Base-by-base conservation (phyloP, 2,329 filamentous ascomycete species). In the Fusarium subglutinans region DNA sequence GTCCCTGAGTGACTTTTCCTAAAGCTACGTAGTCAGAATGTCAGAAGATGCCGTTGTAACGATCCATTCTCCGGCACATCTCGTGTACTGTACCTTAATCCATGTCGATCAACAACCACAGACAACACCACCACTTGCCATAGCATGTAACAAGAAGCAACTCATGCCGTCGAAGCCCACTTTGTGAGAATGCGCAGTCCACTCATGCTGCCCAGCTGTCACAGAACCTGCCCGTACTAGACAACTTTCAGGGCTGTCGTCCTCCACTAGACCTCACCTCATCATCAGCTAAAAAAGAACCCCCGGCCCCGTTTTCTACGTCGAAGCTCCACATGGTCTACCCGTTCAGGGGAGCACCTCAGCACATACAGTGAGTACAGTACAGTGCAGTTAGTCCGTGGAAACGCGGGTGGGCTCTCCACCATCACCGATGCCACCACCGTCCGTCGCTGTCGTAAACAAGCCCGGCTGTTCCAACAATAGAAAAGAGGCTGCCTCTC, bases 281-380 rank as follows among this genome's bases (percentile, higher is more conserved):
- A 72, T 72, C n/a, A 38, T 69, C 71, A 74, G 47, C 72, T 74
- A 74, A 74, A 69, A 74, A 57, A 28, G 71, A 35, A 28, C 71
- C 71, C 55, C 67, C 57, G 62, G 71, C 45, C 70, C 69, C 58
- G 47, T 48, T 64, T 72, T 69, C 63, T 43, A 61, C 48, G 28
- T 54, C 48, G 26, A 33, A 55, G 66, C 53, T 56, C 72, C 71
- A 74, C 72, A 55, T 55, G 67, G 48, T 20, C 48, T 51, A 35
- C 38, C 55, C 24, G 47, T 43, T 71, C 62, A 73, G 62, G 70
- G 66, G 70, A 73, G 70, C 61, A 53, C 33, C 50, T 53, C 35
- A 40, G 51, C 28, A n/a, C 24, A 35, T 35, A 35, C 33, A 54
- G 35, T 54, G 13, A 54, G 18, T 54, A 22, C n/a, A 41, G 51